Evolutionary conservation across 495 filamentous ascomycete genomes (phyloP).

Genomic region (Xylaria acuta): DNA sequence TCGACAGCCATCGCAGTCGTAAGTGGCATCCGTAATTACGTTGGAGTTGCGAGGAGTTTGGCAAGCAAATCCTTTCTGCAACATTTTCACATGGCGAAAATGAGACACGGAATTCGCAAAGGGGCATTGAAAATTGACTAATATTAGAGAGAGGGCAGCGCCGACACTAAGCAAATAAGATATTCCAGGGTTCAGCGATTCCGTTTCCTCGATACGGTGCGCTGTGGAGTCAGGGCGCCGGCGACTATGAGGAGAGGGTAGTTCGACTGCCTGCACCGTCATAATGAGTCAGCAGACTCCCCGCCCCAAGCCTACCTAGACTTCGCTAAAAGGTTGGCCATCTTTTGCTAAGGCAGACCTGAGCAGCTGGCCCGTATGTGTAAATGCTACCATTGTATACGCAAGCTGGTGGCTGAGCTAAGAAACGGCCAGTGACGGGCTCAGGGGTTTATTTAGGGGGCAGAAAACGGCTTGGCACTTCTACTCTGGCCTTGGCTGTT

Average conservation of each 20-base stretch:
- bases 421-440: too few species aligned
- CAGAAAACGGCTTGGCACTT: too few species aligned
- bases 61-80: not conserved
- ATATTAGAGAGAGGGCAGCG: too few species aligned
- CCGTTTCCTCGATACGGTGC: not conserved
- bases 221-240: not conserved
- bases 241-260: not conserved
- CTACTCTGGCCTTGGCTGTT: too few species aligned
- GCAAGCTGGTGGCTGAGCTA: too few species aligned
- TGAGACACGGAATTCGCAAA: slow-evolving; percentile 1
- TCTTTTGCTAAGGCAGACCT: too few species aligned
- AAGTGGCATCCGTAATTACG: not conserved
- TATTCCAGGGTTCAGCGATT: not conserved
- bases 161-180: not conserved
- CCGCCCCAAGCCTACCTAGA: too few species aligned
- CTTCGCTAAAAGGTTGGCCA: too few species aligned
- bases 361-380: too few species aligned
- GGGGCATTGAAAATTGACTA: not conserved
- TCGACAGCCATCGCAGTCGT: not conserved
- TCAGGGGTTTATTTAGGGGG: too few species aligned
- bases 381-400: too few species aligned
- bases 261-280: not conserved
- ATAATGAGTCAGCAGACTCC: not conserved
- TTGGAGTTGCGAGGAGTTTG: not conserved
- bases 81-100: not conserved